Percentiles rank a stretch among this genome's conserved stretches.
Evolutionary conservation across 768 basidiomycete species (phyloP).

Genomic region (Clitopilus passeckerianus): DNA sequence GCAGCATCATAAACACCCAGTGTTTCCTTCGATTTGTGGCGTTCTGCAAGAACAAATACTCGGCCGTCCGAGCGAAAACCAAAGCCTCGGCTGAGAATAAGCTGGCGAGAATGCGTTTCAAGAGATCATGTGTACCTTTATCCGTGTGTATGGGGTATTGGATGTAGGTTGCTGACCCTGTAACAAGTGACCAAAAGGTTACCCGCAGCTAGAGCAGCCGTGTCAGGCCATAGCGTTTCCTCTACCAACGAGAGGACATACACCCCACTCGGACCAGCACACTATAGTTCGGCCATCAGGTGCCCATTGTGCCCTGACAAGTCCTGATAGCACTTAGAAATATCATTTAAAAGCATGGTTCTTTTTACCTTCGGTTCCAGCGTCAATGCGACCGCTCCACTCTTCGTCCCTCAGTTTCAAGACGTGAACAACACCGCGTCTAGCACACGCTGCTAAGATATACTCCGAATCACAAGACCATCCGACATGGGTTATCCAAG

Average conservation of each 20-base stretch:
- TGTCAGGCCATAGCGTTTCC: not conserved
- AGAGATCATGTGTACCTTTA: conserved; percentile 45
- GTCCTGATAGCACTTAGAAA: conserved; percentile 32
- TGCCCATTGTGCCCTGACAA: conserved; percentile 87
- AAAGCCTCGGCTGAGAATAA: conserved; percentile 49
- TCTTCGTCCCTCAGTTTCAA: conserved; percentile 77
- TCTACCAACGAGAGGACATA: conserved; percentile 35
- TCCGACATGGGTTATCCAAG: conserved; percentile 65
- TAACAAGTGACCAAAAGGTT: conserved; percentile 79
- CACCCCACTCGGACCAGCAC: conserved; percentile 93
- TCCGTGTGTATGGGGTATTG: conserved; percentile 83
- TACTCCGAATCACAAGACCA: conserved; percentile 92
- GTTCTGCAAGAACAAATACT: conserved; percentile 83
- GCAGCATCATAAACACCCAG: conserved; percentile 78
- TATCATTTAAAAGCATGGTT: not conserved
- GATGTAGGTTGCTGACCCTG: conserved; percentile 74
- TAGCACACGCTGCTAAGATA: conserved; percentile 76
- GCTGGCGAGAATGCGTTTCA: not conserved
- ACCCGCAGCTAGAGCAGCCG: conserved; percentile 60
- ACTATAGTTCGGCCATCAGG: conserved; percentile 78
- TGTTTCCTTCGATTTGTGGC: conserved; percentile 87
- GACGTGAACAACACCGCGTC: conserved; percentile 65
- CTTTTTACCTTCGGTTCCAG: conserved; percentile 62
- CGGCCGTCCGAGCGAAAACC: conserved; percentile 76
- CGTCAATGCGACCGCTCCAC: conserved; percentile 74